phyloP scores from a whole-genome alignment of 495 filamentous ascomycete species.

The Aspergillus diversus region DNA sequence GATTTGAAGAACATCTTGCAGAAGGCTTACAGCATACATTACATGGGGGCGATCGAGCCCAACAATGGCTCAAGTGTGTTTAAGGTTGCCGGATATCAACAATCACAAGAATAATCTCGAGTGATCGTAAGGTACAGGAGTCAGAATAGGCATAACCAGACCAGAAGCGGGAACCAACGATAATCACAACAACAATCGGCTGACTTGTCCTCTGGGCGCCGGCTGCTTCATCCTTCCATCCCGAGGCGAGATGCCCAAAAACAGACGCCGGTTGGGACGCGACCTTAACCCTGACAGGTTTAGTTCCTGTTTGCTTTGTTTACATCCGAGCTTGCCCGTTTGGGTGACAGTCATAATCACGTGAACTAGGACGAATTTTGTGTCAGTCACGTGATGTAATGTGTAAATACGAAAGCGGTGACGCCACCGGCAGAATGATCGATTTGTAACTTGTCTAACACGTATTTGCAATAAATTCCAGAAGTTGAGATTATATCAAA shows the following conservation, averaged over 20 bases:
- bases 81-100: constrained; percentile 17
- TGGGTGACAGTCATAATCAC: background rate
- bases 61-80: constrained; percentile 11
- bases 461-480: background rate
- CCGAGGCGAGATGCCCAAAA: background rate
- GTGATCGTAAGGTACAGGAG: constrained; percentile 1
- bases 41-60: background rate
- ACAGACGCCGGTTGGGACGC: background rate
- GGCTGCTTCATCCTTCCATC: background rate
- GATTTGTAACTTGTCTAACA: constrained; percentile 1
- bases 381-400: constrained; percentile 1
- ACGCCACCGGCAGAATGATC: background rate
- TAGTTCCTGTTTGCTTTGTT: constrained; percentile 8
- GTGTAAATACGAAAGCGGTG: background rate
- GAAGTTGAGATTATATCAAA: no score
- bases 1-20: background rate
- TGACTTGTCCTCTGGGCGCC: background rate
- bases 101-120: background rate
- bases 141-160: constrained; percentile 3
- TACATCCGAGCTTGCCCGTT: background rate
- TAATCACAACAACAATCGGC: background rate
- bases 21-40: background rate
- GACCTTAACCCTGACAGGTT: background rate
- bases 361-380: background rate
- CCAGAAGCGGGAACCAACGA: background rate